Conservation (phyloP, 2,329 filamentous ascomycete genomes). For the Sclerotinia subarctica region DNA sequence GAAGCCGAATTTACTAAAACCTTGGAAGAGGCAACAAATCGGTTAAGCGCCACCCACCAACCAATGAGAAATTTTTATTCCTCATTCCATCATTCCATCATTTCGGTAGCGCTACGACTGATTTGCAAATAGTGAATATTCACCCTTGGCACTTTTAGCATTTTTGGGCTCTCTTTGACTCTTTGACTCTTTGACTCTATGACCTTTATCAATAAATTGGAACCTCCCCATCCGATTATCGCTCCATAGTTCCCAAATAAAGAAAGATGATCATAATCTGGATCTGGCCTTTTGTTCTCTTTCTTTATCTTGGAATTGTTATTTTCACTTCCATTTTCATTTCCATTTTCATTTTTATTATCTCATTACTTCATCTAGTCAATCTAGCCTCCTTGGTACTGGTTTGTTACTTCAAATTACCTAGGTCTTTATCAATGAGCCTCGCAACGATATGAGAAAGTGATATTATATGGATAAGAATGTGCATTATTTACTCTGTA, state of each 20-base stretch:
- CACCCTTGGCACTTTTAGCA: not conserved
- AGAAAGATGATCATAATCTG: not conserved
- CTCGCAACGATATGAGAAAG: not conserved
- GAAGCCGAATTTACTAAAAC: not conserved
- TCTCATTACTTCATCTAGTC: not conserved
- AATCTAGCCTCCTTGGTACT: not conserved
- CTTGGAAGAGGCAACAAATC: not conserved
- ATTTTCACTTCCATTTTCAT: no score
- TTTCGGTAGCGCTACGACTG: not conserved
- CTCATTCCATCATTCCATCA: not conserved
- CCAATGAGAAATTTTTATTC: not conserved
- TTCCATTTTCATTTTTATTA: not conserved
- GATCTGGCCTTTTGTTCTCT: slow-evolving; percentile 13
- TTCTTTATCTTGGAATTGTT: not conserved
- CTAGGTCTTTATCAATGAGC: not conserved
- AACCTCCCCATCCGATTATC: not conserved
- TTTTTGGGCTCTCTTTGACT: not conserved
- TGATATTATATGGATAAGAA: slow-evolving; percentile 5
- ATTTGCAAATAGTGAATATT: not conserved
- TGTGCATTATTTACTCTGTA: not conserved
- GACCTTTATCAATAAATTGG: not conserved
- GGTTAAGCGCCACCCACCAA: not conserved
- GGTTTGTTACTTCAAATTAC: no score
- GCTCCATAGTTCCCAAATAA: not conserved
- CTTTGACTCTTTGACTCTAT: no score